Evolutionary conservation across 306 rosid genomes (phyloP), one percentile per base, ranked within the genome.

Genomic region (Begonia peltatifolia): DNA sequence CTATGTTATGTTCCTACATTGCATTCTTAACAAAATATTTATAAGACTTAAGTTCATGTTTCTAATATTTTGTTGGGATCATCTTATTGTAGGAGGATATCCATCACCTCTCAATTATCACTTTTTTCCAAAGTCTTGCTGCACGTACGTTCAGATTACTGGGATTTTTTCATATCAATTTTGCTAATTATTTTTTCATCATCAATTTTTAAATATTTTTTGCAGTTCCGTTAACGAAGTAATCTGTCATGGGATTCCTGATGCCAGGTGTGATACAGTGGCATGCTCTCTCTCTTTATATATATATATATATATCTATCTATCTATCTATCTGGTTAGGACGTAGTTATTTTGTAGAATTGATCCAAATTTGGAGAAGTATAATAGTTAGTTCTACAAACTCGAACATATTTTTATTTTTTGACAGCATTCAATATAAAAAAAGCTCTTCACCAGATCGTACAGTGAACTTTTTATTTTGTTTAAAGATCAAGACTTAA

Each of bases 191-290:
- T 57, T 58, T 22, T 59, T 36, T 54, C 30, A 41, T 62, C 63
- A 59, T 64, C 43, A 54, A 46, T 42, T 56, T 52, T 41, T 53
- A 30, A 53, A 62, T 25, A 30, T 36, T 13, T 54, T 55, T 64
- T 62, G 57, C 94, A 90, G 99, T 64, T 90, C 99, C 18, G 92
- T 90, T 41, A 90, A 90, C 62, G 99, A 90, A 90, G 87, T 90
- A 55, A 76, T 90, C 78, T 90, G 99, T 71, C 99, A 90, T 72
- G 99, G 99, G 59, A 86, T 90, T 73, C 99, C 99, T 49, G 99
- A 90, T 79, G 94, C 94, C 42, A 86, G 95, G 99, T 90, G 64
- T 15, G 49, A 18, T 14, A 52, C 22, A 9, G 51, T 57, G 15
- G 50, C 54, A 41, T 50, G 54, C 11, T 22, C 4, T 53, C 36